Conservation (phyloP, 768 basidiomycete species). For the Rhizopogon vesiculosus region DNA sequence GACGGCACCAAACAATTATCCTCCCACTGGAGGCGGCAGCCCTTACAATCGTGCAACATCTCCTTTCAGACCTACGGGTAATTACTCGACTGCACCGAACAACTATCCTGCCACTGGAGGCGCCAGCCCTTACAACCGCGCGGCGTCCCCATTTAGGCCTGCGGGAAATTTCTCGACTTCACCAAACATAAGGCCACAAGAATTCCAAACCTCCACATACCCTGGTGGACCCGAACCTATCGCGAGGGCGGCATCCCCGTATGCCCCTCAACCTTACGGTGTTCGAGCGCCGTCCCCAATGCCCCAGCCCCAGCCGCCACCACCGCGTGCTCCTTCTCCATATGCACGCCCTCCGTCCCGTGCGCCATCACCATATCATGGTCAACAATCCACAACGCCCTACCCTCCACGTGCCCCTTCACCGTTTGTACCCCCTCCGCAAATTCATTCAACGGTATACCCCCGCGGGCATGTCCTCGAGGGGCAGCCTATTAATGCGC, state of each 20-base stretch:
- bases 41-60: slow-evolving; percentile 30
- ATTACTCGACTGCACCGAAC: slow-evolving; percentile 42
- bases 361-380: slow-evolving; percentile 24
- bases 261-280: slow-evolving; percentile 24
- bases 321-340: slow-evolving; percentile 15
- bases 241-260: slow-evolving; percentile 27
- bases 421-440: slow-evolving; percentile 20
- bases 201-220: slow-evolving; percentile 35
- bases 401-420: slow-evolving; percentile 18
- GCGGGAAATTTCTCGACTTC: slow-evolving; percentile 32
- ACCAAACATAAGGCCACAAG: slow-evolving; percentile 45
- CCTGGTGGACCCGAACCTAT: slow-evolving; percentile 32
- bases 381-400: background rate
- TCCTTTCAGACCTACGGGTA: slow-evolving; percentile 26
- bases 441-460: slow-evolving; percentile 32
- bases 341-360: slow-evolving; percentile 16
- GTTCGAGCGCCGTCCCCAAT: slow-evolving; percentile 10
- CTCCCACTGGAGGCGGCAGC: slow-evolving; percentile 18
- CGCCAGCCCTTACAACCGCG: slow-evolving; percentile 24
- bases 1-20: slow-evolving; percentile 41
- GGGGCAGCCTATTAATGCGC: slow-evolving; percentile 39
- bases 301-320: slow-evolving; percentile 26
- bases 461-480: slow-evolving; percentile 54
- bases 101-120: slow-evolving; percentile 30
- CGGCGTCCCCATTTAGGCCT: slow-evolving; percentile 29